These are phyloP conservation scores for Mortierella sp. DNA, from an alignment of 371 early-diverging fungal genomes.

Conservation along the genomic window DNA sequence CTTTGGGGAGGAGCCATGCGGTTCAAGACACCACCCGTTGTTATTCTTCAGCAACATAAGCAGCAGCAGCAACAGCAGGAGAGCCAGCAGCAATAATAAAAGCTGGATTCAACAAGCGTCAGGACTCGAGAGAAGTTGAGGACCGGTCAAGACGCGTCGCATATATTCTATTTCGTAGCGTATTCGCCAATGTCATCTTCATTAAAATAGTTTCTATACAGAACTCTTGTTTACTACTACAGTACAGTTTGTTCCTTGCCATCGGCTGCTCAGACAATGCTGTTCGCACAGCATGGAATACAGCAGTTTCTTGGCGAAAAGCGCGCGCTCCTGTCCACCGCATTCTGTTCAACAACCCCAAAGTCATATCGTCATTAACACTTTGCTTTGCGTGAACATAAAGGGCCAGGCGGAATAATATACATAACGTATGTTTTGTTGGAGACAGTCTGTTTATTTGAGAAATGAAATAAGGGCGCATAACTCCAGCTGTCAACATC, in stretches of 20 bases:
- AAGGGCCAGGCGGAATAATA: no score
- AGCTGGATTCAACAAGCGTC: not conserved
- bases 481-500: not conserved
- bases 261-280: no score
- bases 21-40: conserved; percentile 58
- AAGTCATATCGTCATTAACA: no score
- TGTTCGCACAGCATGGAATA: no score
- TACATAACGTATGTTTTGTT: no score
- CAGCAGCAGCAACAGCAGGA: conserved; percentile 26
- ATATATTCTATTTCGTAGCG: no score
- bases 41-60: conserved; percentile 55
- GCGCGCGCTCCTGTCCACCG: no score
- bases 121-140: not conserved
- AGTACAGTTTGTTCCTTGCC: no score
- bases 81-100: conserved; percentile 9
- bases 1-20: conserved; percentile 57
- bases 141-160: not conserved
- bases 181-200: not conserved
- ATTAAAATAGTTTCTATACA: not conserved
- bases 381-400: no score
- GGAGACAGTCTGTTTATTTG: not conserved
- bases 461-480: not conserved
- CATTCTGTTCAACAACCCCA: no score
- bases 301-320: no score
- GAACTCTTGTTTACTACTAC: no score